Evolutionary conservation across 2,329 filamentous ascomycete genomes (phyloP).

Genomic region (Talaromyces piceae): DNA sequence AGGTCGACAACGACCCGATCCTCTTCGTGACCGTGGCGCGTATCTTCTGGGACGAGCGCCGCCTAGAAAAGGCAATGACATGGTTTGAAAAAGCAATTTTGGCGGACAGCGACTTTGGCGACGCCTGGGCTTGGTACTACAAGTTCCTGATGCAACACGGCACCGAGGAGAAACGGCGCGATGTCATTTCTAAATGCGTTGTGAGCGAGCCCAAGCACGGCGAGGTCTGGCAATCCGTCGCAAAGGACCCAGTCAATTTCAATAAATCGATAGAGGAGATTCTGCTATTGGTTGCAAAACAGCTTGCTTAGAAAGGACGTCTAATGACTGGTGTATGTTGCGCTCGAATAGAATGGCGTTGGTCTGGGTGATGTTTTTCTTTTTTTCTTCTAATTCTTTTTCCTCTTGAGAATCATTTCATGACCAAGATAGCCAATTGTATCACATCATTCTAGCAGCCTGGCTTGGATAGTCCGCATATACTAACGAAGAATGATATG

Average conservation of each 20-base stretch:
- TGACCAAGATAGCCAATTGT: neutral
- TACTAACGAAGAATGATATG: no score
- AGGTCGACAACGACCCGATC: constrained; percentile 83
- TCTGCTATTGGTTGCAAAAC: constrained; percentile 65
- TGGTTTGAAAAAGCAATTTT: constrained; percentile 98
- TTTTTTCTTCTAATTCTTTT: no score
- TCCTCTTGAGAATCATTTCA: neutral
- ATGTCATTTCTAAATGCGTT: constrained; percentile 74
- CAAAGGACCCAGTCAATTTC: constrained; percentile 79
- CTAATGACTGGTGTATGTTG: neutral
- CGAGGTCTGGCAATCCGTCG: constrained; percentile 79
- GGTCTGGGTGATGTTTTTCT: no score
- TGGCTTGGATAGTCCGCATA: no score
- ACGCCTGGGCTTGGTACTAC: constrained; percentile 98
- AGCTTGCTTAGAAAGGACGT: constrained; percentile 3
- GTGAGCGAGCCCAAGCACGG: constrained; percentile 84
- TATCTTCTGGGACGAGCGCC: constrained; percentile 92
- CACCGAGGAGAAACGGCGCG: constrained; percentile 82
- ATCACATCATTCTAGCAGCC: constrained; percentile 5
- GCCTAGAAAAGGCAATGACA: constrained; percentile 84
- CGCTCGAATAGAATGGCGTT: neutral
- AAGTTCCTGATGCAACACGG: constrained; percentile 90
- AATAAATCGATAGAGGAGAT: constrained; percentile 70
- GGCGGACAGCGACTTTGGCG: constrained; percentile 76
- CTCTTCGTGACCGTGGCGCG: constrained; percentile 87